Base-by-base conservation (phyloP, 306 rosid genomes). In the Glycyrrhiza uralensis region DNA sequence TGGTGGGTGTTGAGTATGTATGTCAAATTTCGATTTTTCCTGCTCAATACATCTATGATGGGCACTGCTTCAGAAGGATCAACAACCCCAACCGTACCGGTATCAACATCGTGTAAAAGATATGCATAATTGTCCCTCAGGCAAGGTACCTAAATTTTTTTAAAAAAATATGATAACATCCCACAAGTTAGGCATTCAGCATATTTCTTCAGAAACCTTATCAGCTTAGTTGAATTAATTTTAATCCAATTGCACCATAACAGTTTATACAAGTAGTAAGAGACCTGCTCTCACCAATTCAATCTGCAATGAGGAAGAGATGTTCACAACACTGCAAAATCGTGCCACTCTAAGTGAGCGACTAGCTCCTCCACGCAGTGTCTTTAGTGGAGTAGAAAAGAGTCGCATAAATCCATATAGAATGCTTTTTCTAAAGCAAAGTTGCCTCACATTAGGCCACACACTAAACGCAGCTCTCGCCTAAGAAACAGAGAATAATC, bases 41-140 rank as follows among this genome's bases (percentile, higher is more conserved):
- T 87, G 68, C 86, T 86, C 83, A 94, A 84, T 30, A 91, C 97
- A 82, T 91, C 91, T 29, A 91, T 86, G 71, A 94, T 35, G 54
- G 99, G 99, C 26, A 76, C 64, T 70, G 96, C 89, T 82, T 94
- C 97, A 67, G 97, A 94, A 72, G 99, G 99, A 81, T 94, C 97
- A 64, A 94, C 99, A 46, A 94, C 95, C 68, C 96, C 97, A 65
- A 94, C 96, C 0, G 99, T 91, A 39, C 99, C 99, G 23, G 99
- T 94, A 80, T 88, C 94, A 78, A 82, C 85, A 66, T 94, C 99
- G 44, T 94, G 96, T 71, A 94, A 75, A 22, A 94, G 91, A 79
- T 91, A 94, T 0, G 99, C 95, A 73, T 94, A 91, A 73, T 94
- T 94, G 83, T 94, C 96, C 32, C 80, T 76, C 68, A 94, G 86